Conservation (phyloP, 495 filamentous ascomycete genomes). For the Platismatia glauca region DNA sequence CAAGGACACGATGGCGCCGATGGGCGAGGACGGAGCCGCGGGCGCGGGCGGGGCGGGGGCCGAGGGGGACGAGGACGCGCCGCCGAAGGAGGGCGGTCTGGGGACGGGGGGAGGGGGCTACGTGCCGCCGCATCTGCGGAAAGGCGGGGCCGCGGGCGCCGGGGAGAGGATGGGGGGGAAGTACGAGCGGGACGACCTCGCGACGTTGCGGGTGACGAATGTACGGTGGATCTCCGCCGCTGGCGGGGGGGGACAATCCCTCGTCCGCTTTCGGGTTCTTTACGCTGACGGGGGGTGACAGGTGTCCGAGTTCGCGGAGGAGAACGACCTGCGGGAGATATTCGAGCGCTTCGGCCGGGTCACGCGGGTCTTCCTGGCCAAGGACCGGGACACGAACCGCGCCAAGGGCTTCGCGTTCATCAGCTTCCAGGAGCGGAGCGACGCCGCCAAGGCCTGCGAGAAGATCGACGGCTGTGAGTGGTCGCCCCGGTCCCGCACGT, state of each 20-base stretch:
- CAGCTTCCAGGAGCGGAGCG: conserved; percentile 78
- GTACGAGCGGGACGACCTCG: conserved; percentile 92
- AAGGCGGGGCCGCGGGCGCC: conserved; percentile 46
- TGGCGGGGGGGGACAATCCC: no score
- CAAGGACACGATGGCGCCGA: conserved; percentile 72
- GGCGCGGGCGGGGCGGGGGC: conserved; percentile 45
- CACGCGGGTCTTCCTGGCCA: conserved; percentile 92
- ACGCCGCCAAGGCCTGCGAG: conserved; percentile 84
- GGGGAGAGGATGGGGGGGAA: conserved; percentile 91
- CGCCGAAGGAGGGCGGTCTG: conserved; percentile 44
- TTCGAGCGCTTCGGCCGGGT: conserved; percentile 96
- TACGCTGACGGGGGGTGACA: conserved; percentile 29
- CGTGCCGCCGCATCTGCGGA: conserved; percentile 84
- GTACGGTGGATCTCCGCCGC: no score
- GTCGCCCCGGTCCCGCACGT: conserved; percentile 5
- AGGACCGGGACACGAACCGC: conserved; percentile 86
- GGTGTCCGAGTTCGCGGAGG: conserved; percentile 96
- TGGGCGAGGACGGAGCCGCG: conserved; percentile 48
- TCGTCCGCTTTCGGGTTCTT: no score
- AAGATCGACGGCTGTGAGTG: conserved; percentile 95
- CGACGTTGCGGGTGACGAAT: conserved; percentile 93
- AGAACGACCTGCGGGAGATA: conserved; percentile 87
- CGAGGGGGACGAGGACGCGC: conserved; percentile 41
- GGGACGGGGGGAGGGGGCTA: conserved; percentile 69
- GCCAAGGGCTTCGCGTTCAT: conserved; percentile 99